Base-by-base conservation (phyloP, 2,329 filamentous ascomycete species). In the Alternaria arborescens region DNA sequence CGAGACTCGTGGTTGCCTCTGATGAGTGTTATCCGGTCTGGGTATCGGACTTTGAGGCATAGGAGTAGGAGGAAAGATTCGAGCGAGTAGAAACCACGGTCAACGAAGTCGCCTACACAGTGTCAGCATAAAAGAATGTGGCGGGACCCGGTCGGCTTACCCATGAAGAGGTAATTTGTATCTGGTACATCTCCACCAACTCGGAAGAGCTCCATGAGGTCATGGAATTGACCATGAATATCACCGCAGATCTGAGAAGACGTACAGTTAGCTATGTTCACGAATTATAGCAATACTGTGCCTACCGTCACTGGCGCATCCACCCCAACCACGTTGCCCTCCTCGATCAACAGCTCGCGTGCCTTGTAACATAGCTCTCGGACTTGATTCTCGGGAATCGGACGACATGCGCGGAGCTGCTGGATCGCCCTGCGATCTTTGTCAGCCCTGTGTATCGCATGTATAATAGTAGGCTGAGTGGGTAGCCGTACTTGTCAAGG, bases 281-380 rank as follows among this genome's bases (percentile, higher is more conserved):
- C 14, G 38, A 28, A 22, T 3, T 14, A 3, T n/a, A 2, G 6
- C 3, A 12, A 24, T 10, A 44, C 8, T 2, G 6, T 14, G 40
- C 85, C 57, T 87, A 93, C 91, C 78, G 94, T 98, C 61, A 98
- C 94, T 22, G 94, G 94, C 63, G 94, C 94, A 77, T 94, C 91
- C 64, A 99, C 94, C 18, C 91, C 93, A 66, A 98, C 94, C 52
- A 98, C 94, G 78, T 99, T 98, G 68, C 93, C 94, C 82, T 99
- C 95, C 80, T 98, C 95, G 64, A 99, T 97, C 68, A 99, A 83
- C 55, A 99, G 87, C 83, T 99, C 95, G 66, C 95, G 88, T 53
- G 95, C 95, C 78, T 97, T 97, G 85, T 97, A 94, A 82, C 95
- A 98, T 71, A 99, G 86, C 82, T 99, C 94, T 77, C 94, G 91